These are phyloP conservation scores for Bonia amplexicaulis DNA, from an alignment of 176 grass and related monocot genomes.

Conservation along the genomic window DNA sequence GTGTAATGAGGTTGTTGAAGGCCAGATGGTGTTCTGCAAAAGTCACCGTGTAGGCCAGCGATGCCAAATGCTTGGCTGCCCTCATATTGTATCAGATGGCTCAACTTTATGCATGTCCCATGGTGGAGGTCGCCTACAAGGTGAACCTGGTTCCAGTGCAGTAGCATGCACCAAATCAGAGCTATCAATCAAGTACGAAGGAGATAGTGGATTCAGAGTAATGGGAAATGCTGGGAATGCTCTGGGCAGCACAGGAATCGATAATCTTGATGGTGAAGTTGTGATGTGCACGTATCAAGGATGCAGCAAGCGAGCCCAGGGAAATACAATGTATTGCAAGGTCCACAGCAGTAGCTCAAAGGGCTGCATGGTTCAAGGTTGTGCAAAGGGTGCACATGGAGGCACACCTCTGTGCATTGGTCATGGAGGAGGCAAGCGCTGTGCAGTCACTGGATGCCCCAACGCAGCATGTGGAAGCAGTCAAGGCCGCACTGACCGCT, in stretches of 20 bases:
- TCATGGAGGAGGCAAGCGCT: conserved; percentile 52
- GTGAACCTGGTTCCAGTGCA: conserved; percentile 14
- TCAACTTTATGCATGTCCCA: conserved; percentile 11
- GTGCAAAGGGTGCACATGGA: conserved; percentile 45
- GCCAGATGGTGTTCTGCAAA: conserved; percentile 7
- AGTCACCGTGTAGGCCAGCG: conserved; percentile 9
- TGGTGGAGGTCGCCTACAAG: background rate
- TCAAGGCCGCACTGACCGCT: conserved; percentile 36
- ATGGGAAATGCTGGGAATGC: conserved; percentile 15
- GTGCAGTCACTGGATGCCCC: conserved; percentile 22
- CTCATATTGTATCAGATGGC: conserved; percentile 1
- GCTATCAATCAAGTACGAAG: conserved; percentile 8
- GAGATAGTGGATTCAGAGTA: conserved; percentile 8
- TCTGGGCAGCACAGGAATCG: background rate
- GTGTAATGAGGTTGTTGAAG: conserved; percentile 18
- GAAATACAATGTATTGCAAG: conserved; percentile 32
- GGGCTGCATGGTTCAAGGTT: conserved; percentile 32
- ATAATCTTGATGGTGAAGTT: conserved; percentile 16
- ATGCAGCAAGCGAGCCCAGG: conserved; percentile 30
- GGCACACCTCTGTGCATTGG: conserved; percentile 40
- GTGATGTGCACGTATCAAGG: conserved; percentile 24
- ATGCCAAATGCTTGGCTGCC: conserved; percentile 29
- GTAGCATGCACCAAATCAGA: conserved; percentile 25
- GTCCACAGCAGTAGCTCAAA: conserved; percentile 24
- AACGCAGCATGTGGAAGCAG: conserved; percentile 46